Evolutionary conservation across 2,329 filamentous ascomycete species (phyloP), one percentile per base, ranked within the genome.

Genomic region (Neoscytalidium dimidiatum): DNA sequence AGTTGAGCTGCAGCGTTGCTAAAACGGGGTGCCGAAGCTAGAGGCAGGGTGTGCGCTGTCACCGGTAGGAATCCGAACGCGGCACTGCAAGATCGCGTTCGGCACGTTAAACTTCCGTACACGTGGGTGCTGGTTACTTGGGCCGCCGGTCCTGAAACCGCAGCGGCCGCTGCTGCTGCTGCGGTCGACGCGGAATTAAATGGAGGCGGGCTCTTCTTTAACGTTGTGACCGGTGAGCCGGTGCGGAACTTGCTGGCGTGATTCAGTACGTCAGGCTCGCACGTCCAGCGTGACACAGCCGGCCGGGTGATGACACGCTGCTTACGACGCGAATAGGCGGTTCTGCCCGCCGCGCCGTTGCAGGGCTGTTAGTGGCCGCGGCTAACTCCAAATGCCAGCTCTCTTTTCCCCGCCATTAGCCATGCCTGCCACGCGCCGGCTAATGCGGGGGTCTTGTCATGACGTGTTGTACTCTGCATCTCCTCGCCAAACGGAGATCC

Each of bases 11-110:
- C 41, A 33, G 38, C 33, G 56, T 21, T 58, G 53, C 35, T 43
- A 19, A 43, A 43, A 29, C 17, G 21, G 53, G 21, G 11, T 44
- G 38, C 35, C 53, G 53, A 51, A 31, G 21, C n/a, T n/a, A n/a
- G 38, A 51, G 35, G 11, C 35, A 43, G 53, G 53, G 23, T 46
- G 56, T 60, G 56, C 56, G 56, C 19, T 60, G 56, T 46, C 56
- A 60, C n/a, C 38, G 35, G 53, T 2, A 14, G 41, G 9, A 31
- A 46, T 33, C 56, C 38, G 38, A 33, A 41, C 56, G 56, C 33
- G 41, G 56, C 56, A 23, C 38, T 60, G 56, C 56, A 33, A 60
- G 38, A 46, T 60, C 41, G 41, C 41, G 26, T 29, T 43, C 26
- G 26, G 28, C 8, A 31, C 13, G 48, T 28, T 48, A 14, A 14